These are phyloP conservation scores for Corynascus novoguineensis DNA, from an alignment of 495 filamentous ascomycete species.

Conservation along the genomic window DNA sequence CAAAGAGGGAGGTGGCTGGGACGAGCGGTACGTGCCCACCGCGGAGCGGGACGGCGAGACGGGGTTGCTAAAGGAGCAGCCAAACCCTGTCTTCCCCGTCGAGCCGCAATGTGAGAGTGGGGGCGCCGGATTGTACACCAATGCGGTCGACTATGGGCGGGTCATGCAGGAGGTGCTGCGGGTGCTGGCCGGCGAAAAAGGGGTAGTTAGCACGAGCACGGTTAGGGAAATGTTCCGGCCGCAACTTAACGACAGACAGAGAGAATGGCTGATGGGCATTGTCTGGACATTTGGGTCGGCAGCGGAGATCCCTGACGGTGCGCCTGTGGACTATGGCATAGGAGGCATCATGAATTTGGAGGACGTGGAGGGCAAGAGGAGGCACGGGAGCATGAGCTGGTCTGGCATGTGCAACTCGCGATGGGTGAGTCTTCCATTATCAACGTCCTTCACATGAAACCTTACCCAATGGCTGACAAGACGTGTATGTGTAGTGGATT, in stretches of 20 bases:
- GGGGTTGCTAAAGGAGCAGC: slow-evolving; percentile 3
- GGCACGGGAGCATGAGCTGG: slow-evolving; percentile 37
- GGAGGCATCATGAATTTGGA: slow-evolving; percentile 27
- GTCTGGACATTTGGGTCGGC: slow-evolving; percentile 10
- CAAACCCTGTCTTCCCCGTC: slow-evolving; percentile 6
- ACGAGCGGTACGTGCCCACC: slow-evolving; percentile 1
- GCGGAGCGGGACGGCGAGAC: slow-evolving; percentile 7
- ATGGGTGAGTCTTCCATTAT: slow-evolving; percentile 27
- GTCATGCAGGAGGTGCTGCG: slow-evolving; percentile 45
- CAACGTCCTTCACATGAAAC: background rate
- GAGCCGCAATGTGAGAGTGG: slow-evolving; percentile 34
- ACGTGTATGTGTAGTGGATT: slow-evolving; percentile 28
- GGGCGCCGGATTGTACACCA: slow-evolving; percentile 49
- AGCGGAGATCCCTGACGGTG: slow-evolving; percentile 19
- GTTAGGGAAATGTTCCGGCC: slow-evolving; percentile 49
- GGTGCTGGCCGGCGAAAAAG: slow-evolving; percentile 1
- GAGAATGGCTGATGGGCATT: slow-evolving; percentile 4
- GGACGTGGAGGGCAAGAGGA: slow-evolving; percentile 29
- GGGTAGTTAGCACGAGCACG: slow-evolving; percentile 26
- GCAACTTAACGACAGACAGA: slow-evolving; percentile 37
- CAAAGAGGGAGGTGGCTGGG: background rate
- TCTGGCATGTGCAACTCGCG: slow-evolving; percentile 25
- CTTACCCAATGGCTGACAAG: background rate
- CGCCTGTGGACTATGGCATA: slow-evolving; percentile 22
- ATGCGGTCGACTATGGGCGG: slow-evolving; percentile 44